Conservation (phyloP, 495 filamentous ascomycete genomes). For the Tetracladium setigerum region DNA sequence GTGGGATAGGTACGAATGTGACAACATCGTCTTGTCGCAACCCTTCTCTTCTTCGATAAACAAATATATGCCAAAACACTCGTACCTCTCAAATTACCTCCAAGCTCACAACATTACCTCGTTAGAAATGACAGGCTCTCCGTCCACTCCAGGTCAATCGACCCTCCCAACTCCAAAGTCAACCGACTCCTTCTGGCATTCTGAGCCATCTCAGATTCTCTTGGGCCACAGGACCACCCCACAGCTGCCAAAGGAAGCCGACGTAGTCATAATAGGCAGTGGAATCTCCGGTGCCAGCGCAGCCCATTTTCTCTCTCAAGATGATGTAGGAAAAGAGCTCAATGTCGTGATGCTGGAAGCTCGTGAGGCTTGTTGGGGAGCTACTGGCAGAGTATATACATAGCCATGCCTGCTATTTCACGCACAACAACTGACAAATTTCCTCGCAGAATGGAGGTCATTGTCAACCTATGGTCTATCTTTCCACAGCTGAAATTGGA, state of each 20-base stretch:
- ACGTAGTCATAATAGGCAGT: conserved; percentile 62
- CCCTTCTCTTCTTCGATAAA: too few species aligned
- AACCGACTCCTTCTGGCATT: conserved; percentile 70
- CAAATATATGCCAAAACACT: too few species aligned
- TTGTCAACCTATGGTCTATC: conserved; percentile 57
- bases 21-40: too few species aligned
- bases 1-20: too few species aligned
- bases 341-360: conserved; percentile 71
- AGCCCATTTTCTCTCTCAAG: conserved; percentile 51
- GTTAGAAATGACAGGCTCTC: conserved; percentile 5
- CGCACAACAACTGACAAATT: neutral
- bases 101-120: neutral
- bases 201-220: conserved; percentile 45
- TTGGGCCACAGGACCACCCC: conserved; percentile 52
- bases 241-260: conserved; percentile 51
- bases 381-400: conserved; percentile 60
- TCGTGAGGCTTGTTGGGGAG: conserved; percentile 69
- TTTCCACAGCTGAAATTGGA: conserved; percentile 39
- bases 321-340: conserved; percentile 26
- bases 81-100: neutral
- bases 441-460: conserved; percentile 66
- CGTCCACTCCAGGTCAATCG: conserved; percentile 21
- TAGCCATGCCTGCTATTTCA: neutral
- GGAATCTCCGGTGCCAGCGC: conserved; percentile 66
- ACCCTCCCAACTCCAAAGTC: conserved; percentile 45